phyloP scores from a whole-genome alignment of 371 early-diverging fungal species.

The Synchytrium microbalum region DNA sequence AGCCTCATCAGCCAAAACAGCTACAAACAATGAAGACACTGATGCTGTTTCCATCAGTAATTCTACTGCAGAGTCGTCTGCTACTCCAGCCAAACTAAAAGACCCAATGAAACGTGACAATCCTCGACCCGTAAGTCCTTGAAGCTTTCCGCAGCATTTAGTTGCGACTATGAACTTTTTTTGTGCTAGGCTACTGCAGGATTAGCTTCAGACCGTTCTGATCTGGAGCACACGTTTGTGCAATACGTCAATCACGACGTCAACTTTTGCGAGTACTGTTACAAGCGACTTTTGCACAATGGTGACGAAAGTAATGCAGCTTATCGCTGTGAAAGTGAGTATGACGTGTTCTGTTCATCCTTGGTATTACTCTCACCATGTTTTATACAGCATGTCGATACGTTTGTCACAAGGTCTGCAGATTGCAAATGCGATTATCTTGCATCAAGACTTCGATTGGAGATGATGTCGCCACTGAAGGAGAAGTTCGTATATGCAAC shows the following conservation, averaged over 20 bases:
- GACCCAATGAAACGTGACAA: background rate
- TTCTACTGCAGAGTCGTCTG: background rate
- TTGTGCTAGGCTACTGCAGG: no score
- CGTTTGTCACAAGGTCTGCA: slow-evolving; percentile 35
- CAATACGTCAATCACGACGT: slow-evolving; percentile 21
- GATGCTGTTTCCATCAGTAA: background rate
- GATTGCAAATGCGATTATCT: slow-evolving; percentile 23
- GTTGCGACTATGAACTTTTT: no score
- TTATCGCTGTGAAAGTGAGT: slow-evolving; percentile 21
- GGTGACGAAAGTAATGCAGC: slow-evolving; percentile 11
- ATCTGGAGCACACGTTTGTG: slow-evolving; percentile 33
- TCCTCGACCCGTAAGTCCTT: background rate
- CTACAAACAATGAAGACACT: background rate
- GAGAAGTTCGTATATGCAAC: background rate
- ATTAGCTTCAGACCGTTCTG: background rate
- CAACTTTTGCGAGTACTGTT: slow-evolving; percentile 36
- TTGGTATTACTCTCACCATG: background rate
- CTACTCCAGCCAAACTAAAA: background rate
- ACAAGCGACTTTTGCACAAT: slow-evolving; percentile 10
- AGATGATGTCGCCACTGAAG: slow-evolving; percentile 18
- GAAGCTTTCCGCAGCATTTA: no score
- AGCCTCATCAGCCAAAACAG: background rate
- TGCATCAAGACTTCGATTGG: slow-evolving; percentile 25
- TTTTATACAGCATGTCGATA: slow-evolving; percentile 31
- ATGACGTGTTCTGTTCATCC: background rate